Conservation (phyloP, 1,284 basidiomycete genomes). For the Tranzscheliella williamsii region DNA sequence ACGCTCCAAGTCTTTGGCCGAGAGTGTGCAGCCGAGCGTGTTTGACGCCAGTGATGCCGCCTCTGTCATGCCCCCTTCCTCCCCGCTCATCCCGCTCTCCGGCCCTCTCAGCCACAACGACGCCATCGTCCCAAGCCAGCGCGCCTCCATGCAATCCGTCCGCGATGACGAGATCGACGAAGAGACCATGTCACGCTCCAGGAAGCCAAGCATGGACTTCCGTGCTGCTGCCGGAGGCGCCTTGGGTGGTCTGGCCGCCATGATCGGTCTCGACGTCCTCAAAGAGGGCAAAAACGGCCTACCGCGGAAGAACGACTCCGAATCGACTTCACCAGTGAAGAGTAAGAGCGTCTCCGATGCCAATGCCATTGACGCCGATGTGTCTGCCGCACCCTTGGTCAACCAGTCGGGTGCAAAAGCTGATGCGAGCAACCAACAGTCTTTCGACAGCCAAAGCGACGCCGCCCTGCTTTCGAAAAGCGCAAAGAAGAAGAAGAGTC, state of each 20-base stretch:
- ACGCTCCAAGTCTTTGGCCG: constrained; percentile 23
- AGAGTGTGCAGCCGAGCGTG: constrained; percentile 36
- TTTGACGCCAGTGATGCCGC: constrained; percentile 28
- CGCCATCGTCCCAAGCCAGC: constrained; percentile 30
- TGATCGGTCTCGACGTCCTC: constrained; percentile 38
- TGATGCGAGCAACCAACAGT: background rate
- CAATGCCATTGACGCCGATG: background rate
- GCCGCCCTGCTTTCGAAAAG: background rate
- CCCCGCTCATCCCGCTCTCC: constrained; percentile 35
- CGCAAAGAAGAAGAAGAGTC: constrained; percentile 2
- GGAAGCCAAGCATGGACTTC: constrained; percentile 33
- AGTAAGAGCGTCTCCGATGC: background rate
- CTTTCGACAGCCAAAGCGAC: background rate
- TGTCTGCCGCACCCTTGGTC: background rate
- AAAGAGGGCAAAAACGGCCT: constrained; percentile 31
- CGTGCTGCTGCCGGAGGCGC: constrained; percentile 37
- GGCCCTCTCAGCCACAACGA: constrained; percentile 41
- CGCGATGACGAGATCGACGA: constrained; percentile 33
- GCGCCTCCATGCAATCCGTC: constrained; percentile 31
- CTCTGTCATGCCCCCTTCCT: constrained; percentile 24
- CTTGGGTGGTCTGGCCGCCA: constrained; percentile 35
- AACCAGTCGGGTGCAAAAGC: background rate
- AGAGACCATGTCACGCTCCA: constrained; percentile 19
- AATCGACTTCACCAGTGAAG: background rate
- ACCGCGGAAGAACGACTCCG: constrained; percentile 11